phyloP scores from a whole-genome alignment of 306 rosid genomes.

The Dalbergia oliveri region DNA sequence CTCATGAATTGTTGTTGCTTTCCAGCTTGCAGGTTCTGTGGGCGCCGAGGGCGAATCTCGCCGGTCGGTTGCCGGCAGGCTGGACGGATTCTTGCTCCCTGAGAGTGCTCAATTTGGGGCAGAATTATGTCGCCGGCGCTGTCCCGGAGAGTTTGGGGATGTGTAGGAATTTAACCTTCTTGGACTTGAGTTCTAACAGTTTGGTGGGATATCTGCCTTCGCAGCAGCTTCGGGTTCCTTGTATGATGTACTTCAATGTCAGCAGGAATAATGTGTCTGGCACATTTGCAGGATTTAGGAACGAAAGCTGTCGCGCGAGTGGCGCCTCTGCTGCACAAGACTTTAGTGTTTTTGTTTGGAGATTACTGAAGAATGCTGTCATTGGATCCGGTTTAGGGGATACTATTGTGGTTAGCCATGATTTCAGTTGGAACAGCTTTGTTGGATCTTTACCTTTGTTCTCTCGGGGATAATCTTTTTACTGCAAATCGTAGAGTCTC shows the following conservation, averaged over 20 bases:
- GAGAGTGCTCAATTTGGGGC: slow-evolving; percentile 67
- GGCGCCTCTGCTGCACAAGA: slow-evolving; percentile 20
- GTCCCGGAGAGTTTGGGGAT: slow-evolving; percentile 56
- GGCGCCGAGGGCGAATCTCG: slow-evolving; percentile 79
- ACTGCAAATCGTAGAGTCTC: slow-evolving; percentile 44
- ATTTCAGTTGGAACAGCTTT: slow-evolving; percentile 61
- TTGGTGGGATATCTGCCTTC: slow-evolving; percentile 56
- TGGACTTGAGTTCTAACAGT: slow-evolving; percentile 76
- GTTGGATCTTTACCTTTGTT: slow-evolving; percentile 58
- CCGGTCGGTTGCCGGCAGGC: slow-evolving; percentile 60
- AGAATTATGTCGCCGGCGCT: slow-evolving; percentile 63
- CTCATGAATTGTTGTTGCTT: slow-evolving; percentile 60
- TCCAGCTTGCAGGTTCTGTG: slow-evolving; percentile 64
- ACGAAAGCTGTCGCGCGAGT: slow-evolving; percentile 43
- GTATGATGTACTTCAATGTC: slow-evolving; percentile 71
- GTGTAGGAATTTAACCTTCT: slow-evolving; percentile 63
- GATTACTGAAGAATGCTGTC: slow-evolving; percentile 39
- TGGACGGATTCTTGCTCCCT: slow-evolving; percentile 64
- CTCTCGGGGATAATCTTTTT: slow-evolving; percentile 43
- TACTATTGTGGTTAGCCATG: slow-evolving; percentile 51
- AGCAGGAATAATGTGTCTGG: slow-evolving; percentile 73
- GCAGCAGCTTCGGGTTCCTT: slow-evolving; percentile 59
- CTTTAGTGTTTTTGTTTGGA: too few species aligned
- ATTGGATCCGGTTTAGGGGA: slow-evolving; percentile 45
- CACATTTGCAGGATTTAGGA: slow-evolving; percentile 48